These are phyloP conservation scores for Vitellaria paradoxa DNA, from an alignment of 179 eudicot species.

Conservation along the genomic window DNA sequence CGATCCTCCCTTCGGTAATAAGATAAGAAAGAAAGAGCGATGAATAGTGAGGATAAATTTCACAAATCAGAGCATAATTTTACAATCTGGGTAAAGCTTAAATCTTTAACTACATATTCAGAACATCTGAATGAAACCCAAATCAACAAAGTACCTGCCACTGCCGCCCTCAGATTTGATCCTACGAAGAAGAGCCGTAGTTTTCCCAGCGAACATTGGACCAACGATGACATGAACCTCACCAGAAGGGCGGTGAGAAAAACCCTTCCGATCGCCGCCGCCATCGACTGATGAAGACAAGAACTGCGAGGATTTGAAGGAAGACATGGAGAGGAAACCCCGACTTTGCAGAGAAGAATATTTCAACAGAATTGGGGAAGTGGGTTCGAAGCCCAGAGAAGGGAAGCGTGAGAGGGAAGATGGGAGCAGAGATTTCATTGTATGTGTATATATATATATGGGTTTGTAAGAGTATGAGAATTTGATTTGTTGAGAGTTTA, in stretches of 20 bases:
- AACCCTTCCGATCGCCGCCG: constrained; percentile 7
- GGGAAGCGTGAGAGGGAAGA: constrained; percentile 4
- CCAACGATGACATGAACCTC: constrained; percentile 91
- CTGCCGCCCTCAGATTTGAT: constrained; percentile 45
- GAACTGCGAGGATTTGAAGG: constrained; percentile 5
- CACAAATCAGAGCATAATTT: no score
- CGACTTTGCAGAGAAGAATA: neutral
- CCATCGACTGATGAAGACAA: neutral
- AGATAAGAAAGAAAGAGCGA: no score
- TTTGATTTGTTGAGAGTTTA: neutral
- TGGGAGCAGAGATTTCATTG: neutral
- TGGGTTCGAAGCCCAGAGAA: neutral
- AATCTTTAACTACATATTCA: neutral
- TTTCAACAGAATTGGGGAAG: neutral
- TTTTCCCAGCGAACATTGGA: constrained; percentile 96
- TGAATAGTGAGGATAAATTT: no score
- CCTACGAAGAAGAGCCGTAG: constrained; percentile 87
- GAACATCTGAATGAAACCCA: neutral
- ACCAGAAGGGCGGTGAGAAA: constrained; percentile 28
- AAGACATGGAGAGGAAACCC: constrained; percentile 3
- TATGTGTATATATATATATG: neutral
- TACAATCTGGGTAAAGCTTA: neutral
- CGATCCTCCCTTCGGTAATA: no score
- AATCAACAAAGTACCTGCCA: constrained; percentile 51
- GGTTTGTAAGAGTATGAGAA: neutral